These are phyloP conservation scores for Apiospora marii DNA, from an alignment of 2,329 filamentous ascomycete species.

Conservation along the genomic window DNA sequence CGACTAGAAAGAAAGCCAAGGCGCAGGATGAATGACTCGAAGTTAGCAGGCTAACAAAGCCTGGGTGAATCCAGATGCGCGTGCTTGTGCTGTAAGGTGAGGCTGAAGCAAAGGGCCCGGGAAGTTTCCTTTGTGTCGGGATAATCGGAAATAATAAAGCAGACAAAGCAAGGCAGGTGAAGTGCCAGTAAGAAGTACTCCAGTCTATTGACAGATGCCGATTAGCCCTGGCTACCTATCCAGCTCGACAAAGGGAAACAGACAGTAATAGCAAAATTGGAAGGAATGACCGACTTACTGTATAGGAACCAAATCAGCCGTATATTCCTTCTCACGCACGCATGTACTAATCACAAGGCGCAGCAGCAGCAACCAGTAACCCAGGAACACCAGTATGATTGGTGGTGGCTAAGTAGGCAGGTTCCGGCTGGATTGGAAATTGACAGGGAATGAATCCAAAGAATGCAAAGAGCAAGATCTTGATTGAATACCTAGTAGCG, in stretches of 20 bases:
- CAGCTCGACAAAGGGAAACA: neutral
- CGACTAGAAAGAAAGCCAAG: neutral
- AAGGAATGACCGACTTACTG: neutral
- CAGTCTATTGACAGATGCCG: neutral
- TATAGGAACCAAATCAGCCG: neutral
- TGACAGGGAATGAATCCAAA: neutral
- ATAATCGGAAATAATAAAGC: neutral
- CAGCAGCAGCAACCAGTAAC: neutral
- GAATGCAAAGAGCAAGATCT: neutral
- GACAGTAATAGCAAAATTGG: neutral
- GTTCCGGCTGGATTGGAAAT: neutral
- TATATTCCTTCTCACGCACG: neutral
- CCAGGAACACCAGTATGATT: neutral
- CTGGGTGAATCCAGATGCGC: neutral
- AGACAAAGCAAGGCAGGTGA: neutral
- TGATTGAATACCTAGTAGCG: neutral
- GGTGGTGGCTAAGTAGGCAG: neutral
- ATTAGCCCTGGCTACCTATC: neutral
- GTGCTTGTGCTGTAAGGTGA: neutral
- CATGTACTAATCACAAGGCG: neutral
- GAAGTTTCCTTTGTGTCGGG: conserved; percentile 2
- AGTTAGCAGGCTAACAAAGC: neutral
- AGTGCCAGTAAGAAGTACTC: neutral
- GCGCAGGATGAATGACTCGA: conserved; percentile 18
- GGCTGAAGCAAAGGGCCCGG: neutral